phyloP scores from a whole-genome alignment of 2,329 filamentous ascomycete species.

The Zymoseptoria brevis region DNA sequence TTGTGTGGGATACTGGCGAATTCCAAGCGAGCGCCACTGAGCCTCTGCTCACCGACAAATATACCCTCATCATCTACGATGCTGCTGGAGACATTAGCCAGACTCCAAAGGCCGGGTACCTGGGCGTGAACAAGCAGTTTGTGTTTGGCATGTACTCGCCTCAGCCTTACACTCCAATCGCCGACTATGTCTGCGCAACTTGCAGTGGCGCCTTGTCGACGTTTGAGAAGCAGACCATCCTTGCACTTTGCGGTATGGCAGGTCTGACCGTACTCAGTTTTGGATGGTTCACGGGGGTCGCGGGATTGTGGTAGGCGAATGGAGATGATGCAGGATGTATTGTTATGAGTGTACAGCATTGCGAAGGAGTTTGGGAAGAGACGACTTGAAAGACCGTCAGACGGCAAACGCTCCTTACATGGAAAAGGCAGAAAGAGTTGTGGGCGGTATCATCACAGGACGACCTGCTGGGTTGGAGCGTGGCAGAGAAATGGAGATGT shows the following conservation, averaged over 20 bases:
- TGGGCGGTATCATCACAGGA: neutral
- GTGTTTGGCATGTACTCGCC: conserved; percentile 57
- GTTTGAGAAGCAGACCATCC: conserved; percentile 48
- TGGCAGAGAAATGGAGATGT: neutral
- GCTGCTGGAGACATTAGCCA: conserved; percentile 45
- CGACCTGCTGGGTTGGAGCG: neutral
- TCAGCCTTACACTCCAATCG: conserved; percentile 44
- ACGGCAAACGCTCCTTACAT: neutral
- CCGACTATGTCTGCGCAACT: conserved; percentile 43
- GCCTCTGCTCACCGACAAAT: conserved; percentile 51
- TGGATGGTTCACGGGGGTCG: conserved; percentile 42
- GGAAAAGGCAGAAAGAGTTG: neutral
- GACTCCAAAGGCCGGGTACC: conserved; percentile 46
- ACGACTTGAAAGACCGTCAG: neutral
- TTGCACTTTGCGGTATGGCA: conserved; percentile 48
- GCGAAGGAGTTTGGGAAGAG: neutral
- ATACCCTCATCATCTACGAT: conserved; percentile 58
- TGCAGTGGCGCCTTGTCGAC: conserved; percentile 48
- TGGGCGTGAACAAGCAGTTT: conserved; percentile 45
- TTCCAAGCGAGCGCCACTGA: conserved; percentile 43
- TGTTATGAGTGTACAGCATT: neutral
- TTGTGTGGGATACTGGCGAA: conserved; percentile 54
- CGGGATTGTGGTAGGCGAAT: conserved; percentile 30
- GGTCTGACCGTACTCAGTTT: conserved; percentile 52
- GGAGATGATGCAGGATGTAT: neutral